Conservation (phyloP, 2,329 filamentous ascomycete genomes). For the Xylaria sp. region DNA sequence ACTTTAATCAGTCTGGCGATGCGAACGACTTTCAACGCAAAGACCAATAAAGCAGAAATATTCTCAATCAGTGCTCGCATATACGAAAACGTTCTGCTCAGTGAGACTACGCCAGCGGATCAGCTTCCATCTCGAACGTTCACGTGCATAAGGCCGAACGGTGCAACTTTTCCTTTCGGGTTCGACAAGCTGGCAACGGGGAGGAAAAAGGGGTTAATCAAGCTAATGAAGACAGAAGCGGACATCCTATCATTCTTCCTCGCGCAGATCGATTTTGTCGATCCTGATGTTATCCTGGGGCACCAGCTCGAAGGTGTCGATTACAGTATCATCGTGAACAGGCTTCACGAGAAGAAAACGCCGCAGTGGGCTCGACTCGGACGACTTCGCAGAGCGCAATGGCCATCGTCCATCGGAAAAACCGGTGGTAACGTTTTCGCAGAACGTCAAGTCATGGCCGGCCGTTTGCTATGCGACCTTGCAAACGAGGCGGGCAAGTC, state of each 20-base stretch:
- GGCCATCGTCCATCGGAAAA: constrained; percentile 83
- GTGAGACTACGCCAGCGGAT: constrained; percentile 81
- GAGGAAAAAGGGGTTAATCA: constrained; percentile 70
- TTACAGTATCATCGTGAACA: constrained; percentile 82
- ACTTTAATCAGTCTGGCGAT: constrained; percentile 95
- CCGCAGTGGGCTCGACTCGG: constrained; percentile 94
- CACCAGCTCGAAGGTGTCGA: constrained; percentile 97
- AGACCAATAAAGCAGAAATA: constrained; percentile 95
- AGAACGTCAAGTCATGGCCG: constrained; percentile 83
- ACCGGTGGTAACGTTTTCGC: constrained; percentile 86
- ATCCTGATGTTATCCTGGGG: constrained; percentile 90
- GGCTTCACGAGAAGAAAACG: constrained; percentile 83
- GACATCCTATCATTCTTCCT: constrained; percentile 85
- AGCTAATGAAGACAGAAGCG: constrained; percentile 75
- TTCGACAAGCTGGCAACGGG: constrained; percentile 73
- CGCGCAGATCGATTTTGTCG: constrained; percentile 77
- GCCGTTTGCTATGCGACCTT: constrained; percentile 85
- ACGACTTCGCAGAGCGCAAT: constrained; percentile 72
- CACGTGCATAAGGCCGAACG: constrained; percentile 80
- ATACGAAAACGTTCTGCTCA: constrained; percentile 84
- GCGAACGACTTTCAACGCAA: constrained; percentile 80
- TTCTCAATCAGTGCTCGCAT: constrained; percentile 85
- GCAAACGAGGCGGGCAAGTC: constrained; percentile 97
- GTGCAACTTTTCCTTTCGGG: constrained; percentile 71
- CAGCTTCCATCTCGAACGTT: constrained; percentile 86